Percentiles rank a stretch among this genome's conserved stretches.
Evolutionary conservation across 2,329 filamentous ascomycete genomes (phyloP).

Genomic region (Cercospora beticola): DNA sequence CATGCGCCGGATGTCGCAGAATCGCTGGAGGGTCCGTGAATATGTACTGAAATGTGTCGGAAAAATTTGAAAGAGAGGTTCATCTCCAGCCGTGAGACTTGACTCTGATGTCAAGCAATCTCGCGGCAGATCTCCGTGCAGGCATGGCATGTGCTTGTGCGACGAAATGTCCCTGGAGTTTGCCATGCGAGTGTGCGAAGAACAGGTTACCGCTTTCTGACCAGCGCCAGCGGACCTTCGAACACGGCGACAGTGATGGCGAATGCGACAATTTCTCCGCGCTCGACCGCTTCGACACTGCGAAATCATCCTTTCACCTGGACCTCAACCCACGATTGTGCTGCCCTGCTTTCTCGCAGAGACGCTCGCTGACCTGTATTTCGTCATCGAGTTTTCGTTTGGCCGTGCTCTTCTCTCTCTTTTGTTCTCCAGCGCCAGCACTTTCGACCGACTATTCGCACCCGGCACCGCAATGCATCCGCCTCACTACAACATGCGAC

Average conservation of each 20-base stretch:
- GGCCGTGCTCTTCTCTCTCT: background rate
- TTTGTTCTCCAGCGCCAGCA: background rate
- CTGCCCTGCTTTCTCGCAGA: background rate
- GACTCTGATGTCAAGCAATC: background rate
- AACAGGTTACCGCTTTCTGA: background rate
- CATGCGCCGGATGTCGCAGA: background rate
- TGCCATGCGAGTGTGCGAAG: background rate
- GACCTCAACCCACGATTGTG: background rate
- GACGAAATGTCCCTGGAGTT: background rate
- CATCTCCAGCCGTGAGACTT: background rate
- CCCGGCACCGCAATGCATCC: background rate
- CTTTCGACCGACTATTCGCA: background rate
- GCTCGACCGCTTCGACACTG: background rate
- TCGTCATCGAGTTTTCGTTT: constrained; percentile 1
- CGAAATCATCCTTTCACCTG: background rate
- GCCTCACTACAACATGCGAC: background rate
- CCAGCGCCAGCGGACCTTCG: background rate
- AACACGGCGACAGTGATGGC: background rate
- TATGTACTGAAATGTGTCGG: background rate
- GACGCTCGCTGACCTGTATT: background rate
- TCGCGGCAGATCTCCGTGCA: background rate
- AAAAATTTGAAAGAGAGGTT: background rate
- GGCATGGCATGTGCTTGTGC: background rate
- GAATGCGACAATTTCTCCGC: background rate
- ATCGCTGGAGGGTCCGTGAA: background rate